These are phyloP conservation scores for Termitomyces heimii DNA, from an alignment of 768 basidiomycete species.

Conservation along the genomic window DNA sequence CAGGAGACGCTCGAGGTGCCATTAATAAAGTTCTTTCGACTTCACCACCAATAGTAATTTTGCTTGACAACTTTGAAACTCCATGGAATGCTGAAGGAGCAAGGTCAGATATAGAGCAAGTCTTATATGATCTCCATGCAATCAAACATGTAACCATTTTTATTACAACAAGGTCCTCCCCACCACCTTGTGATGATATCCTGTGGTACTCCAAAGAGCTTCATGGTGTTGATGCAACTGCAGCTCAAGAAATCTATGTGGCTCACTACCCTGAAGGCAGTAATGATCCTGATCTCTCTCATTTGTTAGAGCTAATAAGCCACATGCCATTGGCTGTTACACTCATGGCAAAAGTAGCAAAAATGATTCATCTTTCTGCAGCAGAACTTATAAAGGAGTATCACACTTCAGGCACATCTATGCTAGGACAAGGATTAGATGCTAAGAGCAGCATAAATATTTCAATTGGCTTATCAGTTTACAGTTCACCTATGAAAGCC, in stretches of 20 bases:
- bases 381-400: conserved; percentile 1
- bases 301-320: conserved; percentile 17
- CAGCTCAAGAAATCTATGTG: conserved; percentile 17
- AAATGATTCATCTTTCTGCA: background rate
- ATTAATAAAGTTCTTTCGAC: background rate
- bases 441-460: background rate
- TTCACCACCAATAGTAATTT: conserved; percentile 9
- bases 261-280: conserved; percentile 14
- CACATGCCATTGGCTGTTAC: conserved; percentile 28
- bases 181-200: conserved; percentile 19
- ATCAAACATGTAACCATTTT: background rate
- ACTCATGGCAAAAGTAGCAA: conserved; percentile 22
- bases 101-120: conserved; percentile 16
- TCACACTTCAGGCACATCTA: background rate
- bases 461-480: background rate
- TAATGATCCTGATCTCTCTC: conserved; percentile 16
- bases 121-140: background rate
- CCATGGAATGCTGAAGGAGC: conserved; percentile 23
- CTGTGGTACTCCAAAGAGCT: conserved; percentile 15
- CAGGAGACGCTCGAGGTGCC: background rate
- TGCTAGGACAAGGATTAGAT: background rate
- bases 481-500: background rate
- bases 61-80: conserved; percentile 37
- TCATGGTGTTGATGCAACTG: conserved; percentile 11
- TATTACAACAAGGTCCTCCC: background rate